phyloP scores from a whole-genome alignment of 768 basidiomycete species.

The Trametes cubensis region DNA sequence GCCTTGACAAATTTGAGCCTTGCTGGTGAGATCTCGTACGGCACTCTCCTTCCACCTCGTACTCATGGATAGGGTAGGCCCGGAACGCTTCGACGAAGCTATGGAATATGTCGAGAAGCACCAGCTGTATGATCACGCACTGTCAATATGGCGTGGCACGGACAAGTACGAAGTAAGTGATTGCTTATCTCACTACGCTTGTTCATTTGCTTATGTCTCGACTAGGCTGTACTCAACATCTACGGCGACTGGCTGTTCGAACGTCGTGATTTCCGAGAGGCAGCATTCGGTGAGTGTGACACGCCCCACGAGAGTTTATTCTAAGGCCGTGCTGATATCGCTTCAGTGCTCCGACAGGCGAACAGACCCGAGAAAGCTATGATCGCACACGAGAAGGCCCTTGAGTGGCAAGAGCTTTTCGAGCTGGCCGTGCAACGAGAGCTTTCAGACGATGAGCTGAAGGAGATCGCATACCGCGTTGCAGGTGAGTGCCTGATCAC shows the following conservation, averaged over 20 bases:
- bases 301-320: too few species aligned
- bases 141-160: constrained; percentile 72
- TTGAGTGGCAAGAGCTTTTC: constrained; percentile 93
- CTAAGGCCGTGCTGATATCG: not conserved
- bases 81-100: constrained; percentile 77
- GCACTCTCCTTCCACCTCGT: not conserved
- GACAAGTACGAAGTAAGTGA: constrained; percentile 61
- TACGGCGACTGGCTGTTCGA: constrained; percentile 92
- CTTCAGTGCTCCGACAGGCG: constrained; percentile 74
- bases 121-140: constrained; percentile 71
- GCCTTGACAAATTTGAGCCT: constrained; percentile 75
- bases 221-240: constrained; percentile 64
- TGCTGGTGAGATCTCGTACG: constrained; percentile 53
- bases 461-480: constrained; percentile 71
- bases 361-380: constrained; percentile 70
- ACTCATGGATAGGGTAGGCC: constrained; percentile 44
- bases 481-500: constrained; percentile 57
- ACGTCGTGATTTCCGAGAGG: constrained; percentile 77
- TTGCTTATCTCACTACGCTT: not conserved
- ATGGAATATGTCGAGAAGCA: constrained; percentile 78
- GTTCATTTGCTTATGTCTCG: not conserved
- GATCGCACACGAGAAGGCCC: constrained; percentile 82
- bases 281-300: constrained; percentile 66
- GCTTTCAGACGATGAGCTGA: constrained; percentile 56
- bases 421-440: constrained; percentile 64